Evolutionary conservation across 352 stramenopile species (phyloP).

Genomic region (Pythium oligandrum): DNA sequence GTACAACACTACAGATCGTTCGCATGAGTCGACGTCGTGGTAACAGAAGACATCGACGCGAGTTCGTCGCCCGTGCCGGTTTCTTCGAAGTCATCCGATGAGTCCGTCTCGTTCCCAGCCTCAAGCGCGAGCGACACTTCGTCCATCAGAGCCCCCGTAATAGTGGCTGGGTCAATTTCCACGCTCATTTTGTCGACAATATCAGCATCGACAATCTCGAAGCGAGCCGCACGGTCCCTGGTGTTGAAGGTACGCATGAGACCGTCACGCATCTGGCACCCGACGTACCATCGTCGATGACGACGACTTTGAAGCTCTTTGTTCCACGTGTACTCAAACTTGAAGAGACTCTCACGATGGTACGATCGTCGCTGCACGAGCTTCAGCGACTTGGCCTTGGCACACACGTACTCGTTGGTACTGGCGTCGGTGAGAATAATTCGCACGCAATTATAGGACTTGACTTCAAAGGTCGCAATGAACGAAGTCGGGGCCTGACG

Average conservation of each 20-base stretch:
- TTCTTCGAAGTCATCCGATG: too few relatives aligned
- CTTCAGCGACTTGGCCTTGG: conserved; percentile 50
- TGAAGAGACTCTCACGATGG: conserved; percentile 60
- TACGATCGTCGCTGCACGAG: conserved; percentile 32
- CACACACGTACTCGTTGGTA: conserved; percentile 38
- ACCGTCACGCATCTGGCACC: conserved; percentile 58
- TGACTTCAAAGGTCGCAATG: conserved; percentile 27
- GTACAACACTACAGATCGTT: too few relatives aligned
- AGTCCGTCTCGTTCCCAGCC: too few relatives aligned
- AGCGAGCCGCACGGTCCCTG: conserved; percentile 41
- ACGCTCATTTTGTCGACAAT: conserved; percentile 40
- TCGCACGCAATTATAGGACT: conserved; percentile 52
- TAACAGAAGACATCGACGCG: too few relatives aligned
- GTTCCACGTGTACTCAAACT: conserved; percentile 63
- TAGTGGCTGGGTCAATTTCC: conserved; percentile 15
- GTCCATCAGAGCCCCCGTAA: too few relatives aligned
- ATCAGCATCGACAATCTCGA: conserved; percentile 62
- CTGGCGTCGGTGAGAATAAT: conserved; percentile 40
- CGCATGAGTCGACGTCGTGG: too few relatives aligned
- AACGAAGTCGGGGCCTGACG: conserved; percentile 53
- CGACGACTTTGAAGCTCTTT: conserved; percentile 67
- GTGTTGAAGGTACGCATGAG: conserved; percentile 58
- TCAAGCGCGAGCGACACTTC: too few relatives aligned
- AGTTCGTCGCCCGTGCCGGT: too few relatives aligned
- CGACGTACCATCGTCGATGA: conserved; percentile 64